Conservation (phyloP, 257 asterid genomes). For the Coffea canephora region DNA sequence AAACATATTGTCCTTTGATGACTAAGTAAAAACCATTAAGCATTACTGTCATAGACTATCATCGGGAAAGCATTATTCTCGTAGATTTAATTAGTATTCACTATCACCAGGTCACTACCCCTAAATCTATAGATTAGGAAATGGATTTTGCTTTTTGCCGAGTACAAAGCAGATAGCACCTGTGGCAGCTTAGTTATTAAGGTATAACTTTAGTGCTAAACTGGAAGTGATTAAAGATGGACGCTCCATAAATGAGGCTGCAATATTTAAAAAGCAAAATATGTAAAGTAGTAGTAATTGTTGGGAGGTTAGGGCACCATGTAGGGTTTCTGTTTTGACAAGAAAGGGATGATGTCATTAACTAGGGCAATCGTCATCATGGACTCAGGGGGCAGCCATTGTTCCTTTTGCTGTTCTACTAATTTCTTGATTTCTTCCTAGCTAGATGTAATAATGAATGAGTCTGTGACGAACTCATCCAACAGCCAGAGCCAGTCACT, state of each 20-base stretch:
- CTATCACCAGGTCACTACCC: not conserved
- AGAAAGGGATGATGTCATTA: slow-evolving; percentile 18
- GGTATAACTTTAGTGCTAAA: not conserved
- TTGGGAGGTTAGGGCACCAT: slow-evolving; percentile 33
- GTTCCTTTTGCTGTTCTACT: slow-evolving; percentile 27
- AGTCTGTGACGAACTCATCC: not conserved
- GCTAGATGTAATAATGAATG: not conserved
- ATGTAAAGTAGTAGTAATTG: slow-evolving; percentile 18
- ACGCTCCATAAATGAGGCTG: slow-evolving; percentile 8
- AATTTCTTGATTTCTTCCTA: not conserved
- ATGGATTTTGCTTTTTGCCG: not conserved
- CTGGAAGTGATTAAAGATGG: slow-evolving; percentile 3
- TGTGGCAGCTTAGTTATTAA: not conserved
- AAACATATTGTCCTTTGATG: not conserved
- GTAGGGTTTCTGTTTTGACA: slow-evolving; percentile 29
- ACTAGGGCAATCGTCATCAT: slow-evolving; percentile 24
- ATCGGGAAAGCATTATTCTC: no score
- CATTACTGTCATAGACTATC: no score
- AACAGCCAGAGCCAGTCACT: not conserved
- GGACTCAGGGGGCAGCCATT: not conserved
- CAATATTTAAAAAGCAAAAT: not conserved
- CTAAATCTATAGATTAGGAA: not conserved
- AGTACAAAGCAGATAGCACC: not conserved
- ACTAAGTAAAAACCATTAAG: not conserved
- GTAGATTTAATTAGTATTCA: not conserved